Evolutionary conservation across 192 early-diverging fungal genomes (phyloP), one percentile per base, ranked within the genome.

Genomic region (Podila epigama): DNA sequence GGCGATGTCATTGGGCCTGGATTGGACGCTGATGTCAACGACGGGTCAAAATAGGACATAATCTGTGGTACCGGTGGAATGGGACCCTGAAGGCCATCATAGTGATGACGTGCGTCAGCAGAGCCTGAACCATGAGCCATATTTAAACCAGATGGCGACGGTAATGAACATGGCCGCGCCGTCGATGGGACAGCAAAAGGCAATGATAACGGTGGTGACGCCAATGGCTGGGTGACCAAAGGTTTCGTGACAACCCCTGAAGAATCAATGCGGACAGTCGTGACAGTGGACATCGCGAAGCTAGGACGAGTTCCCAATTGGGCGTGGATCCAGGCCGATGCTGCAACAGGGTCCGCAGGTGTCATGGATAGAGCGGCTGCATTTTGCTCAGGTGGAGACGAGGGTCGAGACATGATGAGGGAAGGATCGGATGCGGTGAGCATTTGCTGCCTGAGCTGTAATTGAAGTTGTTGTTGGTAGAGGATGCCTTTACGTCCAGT

Each of bases 201-300:
- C 54, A 28, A 56, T 2, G 52, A 8, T 61, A 34, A 41, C 1
- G 22, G 22, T 13, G 27, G 44, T 28, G n/a, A 29, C 27, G 31
- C 35, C 0, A 29, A n/a, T n/a, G n/a, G n/a, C n/a, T n/a, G n/a
- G n/a, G n/a, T n/a, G n/a, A 48, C 44, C 4, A 48, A 48, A 31
- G 62, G 61, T n/a, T 58, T 63, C 16, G 69, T 64, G 29, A 73
- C 39, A 27, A 73, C 11, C 37, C 33, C 70, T 5, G 59, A 53
- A 7, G 32, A 22, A 22, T 39, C 33, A 4, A n/a, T 31, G 4
- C 22, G 25, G 20, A 77, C 37, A 1, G 66, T 67, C 18, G 66
- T 77, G 29, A 56, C 58, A 0, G 72, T 68, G 18, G 72, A 68
- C 3, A 52, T 63, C 4, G 72, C 66, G 20, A 68, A 77, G 40